phyloP scores from a whole-genome alignment of 257 asterid genomes.

The Knoxia roxburghii region DNA sequence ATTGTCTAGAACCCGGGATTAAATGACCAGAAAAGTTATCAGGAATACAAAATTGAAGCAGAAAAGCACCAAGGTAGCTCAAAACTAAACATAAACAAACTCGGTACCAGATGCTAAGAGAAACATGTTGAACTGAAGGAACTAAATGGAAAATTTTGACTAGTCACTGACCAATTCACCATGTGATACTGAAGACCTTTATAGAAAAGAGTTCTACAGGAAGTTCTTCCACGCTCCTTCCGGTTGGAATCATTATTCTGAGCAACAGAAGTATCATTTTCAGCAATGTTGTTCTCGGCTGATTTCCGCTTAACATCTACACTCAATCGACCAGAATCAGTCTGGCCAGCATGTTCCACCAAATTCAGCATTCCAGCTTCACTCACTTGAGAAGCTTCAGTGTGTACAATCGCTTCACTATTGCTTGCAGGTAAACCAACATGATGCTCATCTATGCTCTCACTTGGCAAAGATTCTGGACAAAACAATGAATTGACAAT shows the following conservation, averaged over 20 bases:
- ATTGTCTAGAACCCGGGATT: too few species aligned
- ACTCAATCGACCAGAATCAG: slow-evolving; percentile 44
- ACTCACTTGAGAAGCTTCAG: slow-evolving; percentile 37
- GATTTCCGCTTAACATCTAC: slow-evolving; percentile 34
- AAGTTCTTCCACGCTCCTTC: slow-evolving; percentile 67
- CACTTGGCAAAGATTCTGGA: slow-evolving; percentile 43
- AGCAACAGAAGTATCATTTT: slow-evolving; percentile 47
- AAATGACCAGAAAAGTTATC: neutral
- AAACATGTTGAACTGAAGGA: neutral
- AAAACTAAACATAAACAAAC: neutral
- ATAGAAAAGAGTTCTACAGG: slow-evolving; percentile 62
- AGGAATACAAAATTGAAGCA: neutral
- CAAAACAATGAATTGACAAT: slow-evolving; percentile 56
- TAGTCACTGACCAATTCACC: slow-evolving; percentile 86
- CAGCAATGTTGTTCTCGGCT: slow-evolving; percentile 46
- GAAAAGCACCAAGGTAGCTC: neutral
- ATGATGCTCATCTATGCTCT: slow-evolving; percentile 36
- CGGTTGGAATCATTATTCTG: slow-evolving; percentile 43
- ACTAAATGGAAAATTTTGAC: neutral
- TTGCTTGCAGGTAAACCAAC: slow-evolving; percentile 34
- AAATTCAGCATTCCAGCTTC: slow-evolving; percentile 39
- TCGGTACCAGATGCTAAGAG: neutral
- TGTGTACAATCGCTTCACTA: slow-evolving; percentile 27
- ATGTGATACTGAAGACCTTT: slow-evolving; percentile 89
- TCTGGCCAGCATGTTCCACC: slow-evolving; percentile 34